phyloP scores from a whole-genome alignment of 2,329 filamentous ascomycete genomes.

The Emergomyces orientalis region DNA sequence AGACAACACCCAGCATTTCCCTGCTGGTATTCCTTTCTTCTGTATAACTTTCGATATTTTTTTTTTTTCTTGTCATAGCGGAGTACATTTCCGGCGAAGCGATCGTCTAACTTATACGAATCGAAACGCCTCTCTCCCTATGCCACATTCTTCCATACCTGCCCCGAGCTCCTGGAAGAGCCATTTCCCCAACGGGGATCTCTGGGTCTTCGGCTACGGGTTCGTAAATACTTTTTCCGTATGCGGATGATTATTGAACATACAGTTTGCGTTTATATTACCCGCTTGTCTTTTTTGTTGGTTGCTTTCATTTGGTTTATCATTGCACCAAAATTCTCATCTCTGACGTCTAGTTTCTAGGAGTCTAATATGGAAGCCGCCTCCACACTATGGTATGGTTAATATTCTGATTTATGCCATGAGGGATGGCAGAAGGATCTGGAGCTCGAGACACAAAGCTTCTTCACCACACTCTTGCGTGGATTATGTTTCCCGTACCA shows the following conservation, averaged over 20 bases:
- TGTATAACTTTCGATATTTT: too few relatives aligned
- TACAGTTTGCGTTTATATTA: background rate
- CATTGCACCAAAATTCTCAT: background rate
- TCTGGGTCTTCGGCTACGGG: slow-evolving; percentile 98
- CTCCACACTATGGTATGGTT: slow-evolving; percentile 79
- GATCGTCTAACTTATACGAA: background rate
- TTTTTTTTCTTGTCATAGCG: background rate
- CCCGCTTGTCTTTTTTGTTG: background rate
- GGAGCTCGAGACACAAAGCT: background rate
- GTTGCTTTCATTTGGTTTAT: slow-evolving; percentile 1
- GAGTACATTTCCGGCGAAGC: background rate
- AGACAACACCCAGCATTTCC: background rate
- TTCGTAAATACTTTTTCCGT: slow-evolving; percentile 37
- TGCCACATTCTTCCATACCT: background rate
- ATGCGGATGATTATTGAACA: background rate
- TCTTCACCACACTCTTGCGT: background rate
- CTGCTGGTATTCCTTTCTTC: background rate
- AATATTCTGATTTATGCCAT: background rate
- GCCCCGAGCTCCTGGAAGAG: slow-evolving; percentile 32
- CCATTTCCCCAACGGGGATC: slow-evolving; percentile 50
- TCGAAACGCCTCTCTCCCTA: background rate
- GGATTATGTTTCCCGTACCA: background rate
- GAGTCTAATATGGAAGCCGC: slow-evolving; percentile 96
- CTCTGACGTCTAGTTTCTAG: slow-evolving; percentile 36
- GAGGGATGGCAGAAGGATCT: background rate